Base-by-base conservation (phyloP, 805 yeast genomes). In the Wickerhamiella azymoides region DNA sequence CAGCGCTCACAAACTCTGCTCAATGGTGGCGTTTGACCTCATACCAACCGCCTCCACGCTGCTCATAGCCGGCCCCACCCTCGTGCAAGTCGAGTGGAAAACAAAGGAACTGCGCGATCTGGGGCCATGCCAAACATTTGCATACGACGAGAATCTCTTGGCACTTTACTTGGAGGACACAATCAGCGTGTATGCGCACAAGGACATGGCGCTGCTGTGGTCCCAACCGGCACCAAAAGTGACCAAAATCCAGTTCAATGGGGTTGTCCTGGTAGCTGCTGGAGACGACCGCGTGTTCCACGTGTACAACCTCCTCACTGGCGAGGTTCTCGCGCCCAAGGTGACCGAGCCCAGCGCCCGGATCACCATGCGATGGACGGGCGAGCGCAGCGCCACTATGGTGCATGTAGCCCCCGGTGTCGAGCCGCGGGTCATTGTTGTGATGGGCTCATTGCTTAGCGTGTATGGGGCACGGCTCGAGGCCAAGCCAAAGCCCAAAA, bases 281-380 rank as follows among this genome's bases (percentile, higher is more conserved):
- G 39, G 35, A 10, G 27, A 8, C 40, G 32, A 35, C 16, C 37
- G 38, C 5, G 19, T 17, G 18, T 18, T 36, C n/a, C 32, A 14
- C 33, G 46, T 44, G 33, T 28, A 28, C 43, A 40, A 35, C 30
- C 27, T 25, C 27, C 33, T 24, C 39, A 46, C 21, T 36, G 42
- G 45, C 38, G 39, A 32, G 24, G 10, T n/a, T 21, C 39, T 41
- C 2, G 28, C 37, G 4, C 38, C 44, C 33, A 41, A 41, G 39
- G 11, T 16, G 9, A 21, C 17, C 32, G 33, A 40, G 16, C 28
- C 26, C 16, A 39, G 28, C 21, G 41, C 41, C 9, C 33, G 33
- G 16, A 13, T 21, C 24, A 21, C 24, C 24, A 21, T 21, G 24
- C 24, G 24, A 4, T 21, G 24, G 24, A 21, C 24, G 24, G 24